Conservation (phyloP, 164 flowering plant species). For the Paratinospora sagittata region DNA sequence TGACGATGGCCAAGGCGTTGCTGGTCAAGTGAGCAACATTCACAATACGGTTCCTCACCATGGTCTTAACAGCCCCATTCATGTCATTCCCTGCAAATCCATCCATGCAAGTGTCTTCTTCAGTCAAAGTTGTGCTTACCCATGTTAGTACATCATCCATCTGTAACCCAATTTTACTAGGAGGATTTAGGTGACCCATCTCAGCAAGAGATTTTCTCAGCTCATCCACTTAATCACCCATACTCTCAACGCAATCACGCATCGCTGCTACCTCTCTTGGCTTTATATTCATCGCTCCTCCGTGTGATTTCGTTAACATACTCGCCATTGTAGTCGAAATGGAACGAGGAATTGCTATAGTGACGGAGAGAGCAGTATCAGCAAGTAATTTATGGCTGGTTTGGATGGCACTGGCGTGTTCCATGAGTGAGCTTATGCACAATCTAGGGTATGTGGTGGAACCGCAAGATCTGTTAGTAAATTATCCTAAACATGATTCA, state of each 20-base stretch:
- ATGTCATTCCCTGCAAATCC: slow-evolving; percentile 42
- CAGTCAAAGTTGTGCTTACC: slow-evolving; percentile 72
- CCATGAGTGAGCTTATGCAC: slow-evolving; percentile 45
- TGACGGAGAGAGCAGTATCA: slow-evolving; percentile 45
- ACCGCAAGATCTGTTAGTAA: too few relatives aligned
- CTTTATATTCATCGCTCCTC: slow-evolving; percentile 33
- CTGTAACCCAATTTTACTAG: slow-evolving; percentile 19
- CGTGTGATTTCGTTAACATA: slow-evolving; percentile 22
- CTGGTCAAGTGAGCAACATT: slow-evolving; percentile 20
- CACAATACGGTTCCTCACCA: slow-evolving; percentile 9
- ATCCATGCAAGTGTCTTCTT: slow-evolving; percentile 53
- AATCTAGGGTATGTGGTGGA: slow-evolving; percentile 53
- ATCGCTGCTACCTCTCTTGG: slow-evolving; percentile 39
- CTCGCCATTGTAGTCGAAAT: slow-evolving; percentile 28
- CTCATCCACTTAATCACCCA: slow-evolving; percentile 38
- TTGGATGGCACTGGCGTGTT: slow-evolving; percentile 41
- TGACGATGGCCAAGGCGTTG: slow-evolving; percentile 27
- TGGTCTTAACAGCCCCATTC: slow-evolving; percentile 17
- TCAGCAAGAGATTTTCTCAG: slow-evolving; percentile 39
- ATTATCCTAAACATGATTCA: too few relatives aligned
- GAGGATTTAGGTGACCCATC: slow-evolving; percentile 30
- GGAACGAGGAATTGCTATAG: slow-evolving; percentile 29
- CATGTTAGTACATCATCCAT: slow-evolving; percentile 58
- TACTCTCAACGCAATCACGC: slow-evolving; percentile 56
- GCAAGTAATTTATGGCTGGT: slow-evolving; percentile 47